Conservation (phyloP, 2,329 filamentous ascomycete genomes). For the Penicillium sp. region DNA sequence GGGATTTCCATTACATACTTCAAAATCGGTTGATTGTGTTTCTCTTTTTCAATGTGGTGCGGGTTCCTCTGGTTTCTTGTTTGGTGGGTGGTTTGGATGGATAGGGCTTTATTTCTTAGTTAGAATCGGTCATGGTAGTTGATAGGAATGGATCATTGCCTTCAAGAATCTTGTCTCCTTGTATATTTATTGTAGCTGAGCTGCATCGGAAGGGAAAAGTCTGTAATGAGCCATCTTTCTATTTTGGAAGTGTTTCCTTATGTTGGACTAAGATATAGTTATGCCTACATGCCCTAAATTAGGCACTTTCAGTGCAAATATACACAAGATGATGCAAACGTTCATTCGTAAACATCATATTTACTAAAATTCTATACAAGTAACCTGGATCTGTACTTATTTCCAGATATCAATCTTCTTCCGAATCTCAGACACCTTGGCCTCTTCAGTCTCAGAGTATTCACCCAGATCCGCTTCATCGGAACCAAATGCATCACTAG, state of each 20-base stretch:
- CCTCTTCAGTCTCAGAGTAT: slow-evolving; percentile 33
- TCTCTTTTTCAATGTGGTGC: neutral
- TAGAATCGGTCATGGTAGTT: slow-evolving; percentile 8
- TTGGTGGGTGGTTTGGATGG: neutral
- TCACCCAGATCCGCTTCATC: slow-evolving; percentile 30
- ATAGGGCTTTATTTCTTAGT: neutral
- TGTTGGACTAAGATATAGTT: too few species aligned
- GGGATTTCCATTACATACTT: neutral
- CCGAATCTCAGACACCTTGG: slow-evolving; percentile 29
- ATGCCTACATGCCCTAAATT: too few species aligned
- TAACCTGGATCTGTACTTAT: neutral
- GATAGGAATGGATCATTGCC: slow-evolving; percentile 7
- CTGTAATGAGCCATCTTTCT: neutral
- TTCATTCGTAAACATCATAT: slow-evolving; percentile 1
- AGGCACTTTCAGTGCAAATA: neutral
- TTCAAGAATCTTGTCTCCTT: neutral
- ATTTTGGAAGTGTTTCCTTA: neutral
- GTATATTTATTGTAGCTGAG: neutral
- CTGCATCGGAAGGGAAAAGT: neutral
- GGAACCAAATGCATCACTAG: slow-evolving; percentile 30
- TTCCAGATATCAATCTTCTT: slow-evolving; percentile 24
- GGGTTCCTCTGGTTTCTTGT: neutral
- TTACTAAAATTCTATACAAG: slow-evolving; percentile 1
- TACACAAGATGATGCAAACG: neutral
- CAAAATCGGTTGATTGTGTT: neutral